A percentile compares a stretch with the other conserved stretches of the same genome.
Conservation (phyloP, 2,329 filamentous ascomycete species). For the Lecanicillium sp. region DNA sequence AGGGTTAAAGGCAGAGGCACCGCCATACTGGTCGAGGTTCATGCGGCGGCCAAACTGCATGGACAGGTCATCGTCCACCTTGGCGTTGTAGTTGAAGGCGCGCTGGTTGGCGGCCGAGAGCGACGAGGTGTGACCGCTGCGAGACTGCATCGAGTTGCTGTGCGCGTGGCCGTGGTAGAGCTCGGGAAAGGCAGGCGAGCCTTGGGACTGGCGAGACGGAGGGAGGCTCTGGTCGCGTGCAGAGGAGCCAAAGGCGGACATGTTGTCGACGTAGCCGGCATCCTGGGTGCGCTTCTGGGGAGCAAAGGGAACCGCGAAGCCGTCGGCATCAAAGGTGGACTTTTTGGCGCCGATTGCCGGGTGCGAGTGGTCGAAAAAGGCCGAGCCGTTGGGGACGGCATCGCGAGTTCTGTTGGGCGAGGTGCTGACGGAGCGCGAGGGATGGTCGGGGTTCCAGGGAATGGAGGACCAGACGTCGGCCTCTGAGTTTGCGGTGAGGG, state of each 20-base stretch:
- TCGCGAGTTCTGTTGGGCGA: conserved; percentile 51
- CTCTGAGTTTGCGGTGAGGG: conserved; percentile 60
- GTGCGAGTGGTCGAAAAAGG: conserved; percentile 38
- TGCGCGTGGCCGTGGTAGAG: conserved; percentile 28
- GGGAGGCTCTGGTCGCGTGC: conserved; percentile 44
- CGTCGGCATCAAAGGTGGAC: conserved; percentile 16
- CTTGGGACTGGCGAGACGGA: conserved; percentile 44
- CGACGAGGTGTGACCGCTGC: conserved; percentile 37
- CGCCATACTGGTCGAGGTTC: conserved; percentile 21
- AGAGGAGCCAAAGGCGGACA: conserved; percentile 27
- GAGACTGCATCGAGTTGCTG: conserved; percentile 36
- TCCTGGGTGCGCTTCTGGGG: conserved; percentile 27
- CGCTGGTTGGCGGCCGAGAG: conserved; percentile 32
- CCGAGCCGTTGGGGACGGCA: conserved; percentile 30
- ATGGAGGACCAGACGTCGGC: conserved; percentile 53
- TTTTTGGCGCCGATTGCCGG: conserved; percentile 33
- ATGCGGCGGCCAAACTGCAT: conserved; percentile 24
- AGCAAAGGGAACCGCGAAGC: conserved; percentile 17
- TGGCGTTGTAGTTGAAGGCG: conserved; percentile 27
- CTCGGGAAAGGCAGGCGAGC: conserved; percentile 28
- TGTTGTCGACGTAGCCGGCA: conserved; percentile 31
- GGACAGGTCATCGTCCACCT: conserved; percentile 29
- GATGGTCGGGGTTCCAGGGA: conserved; percentile 50
- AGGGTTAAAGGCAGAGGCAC: conserved; percentile 18
- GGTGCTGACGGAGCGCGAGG: conserved; percentile 37